Conservation (phyloP, 495 filamentous ascomycete species). For the Aspergillus indologenus region DNA sequence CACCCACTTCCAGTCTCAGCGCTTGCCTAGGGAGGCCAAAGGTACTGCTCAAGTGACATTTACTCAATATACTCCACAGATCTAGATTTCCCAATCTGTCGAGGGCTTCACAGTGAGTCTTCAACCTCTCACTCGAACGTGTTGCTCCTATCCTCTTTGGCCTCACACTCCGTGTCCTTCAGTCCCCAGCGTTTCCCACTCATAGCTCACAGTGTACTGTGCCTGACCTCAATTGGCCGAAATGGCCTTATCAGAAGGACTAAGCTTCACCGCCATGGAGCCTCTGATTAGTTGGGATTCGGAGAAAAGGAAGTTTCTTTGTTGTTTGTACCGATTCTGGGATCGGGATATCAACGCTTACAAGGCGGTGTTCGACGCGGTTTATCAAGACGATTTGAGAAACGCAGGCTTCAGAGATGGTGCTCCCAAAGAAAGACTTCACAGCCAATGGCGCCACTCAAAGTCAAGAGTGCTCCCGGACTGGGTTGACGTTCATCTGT, state of each 20-base stretch:
- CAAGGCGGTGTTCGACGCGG: conserved; percentile 23
- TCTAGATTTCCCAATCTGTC: too few species aligned
- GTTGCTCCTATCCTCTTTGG: too few species aligned
- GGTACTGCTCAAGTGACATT: too few species aligned
- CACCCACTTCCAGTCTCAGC: too few species aligned
- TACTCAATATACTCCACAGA: too few species aligned
- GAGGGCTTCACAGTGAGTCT: too few species aligned
- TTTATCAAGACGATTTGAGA: conserved; percentile 19
- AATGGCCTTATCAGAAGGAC: background rate
- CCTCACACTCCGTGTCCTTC: too few species aligned
- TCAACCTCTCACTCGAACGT: too few species aligned
- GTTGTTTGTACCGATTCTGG: conserved; percentile 31
- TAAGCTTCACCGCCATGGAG: background rate
- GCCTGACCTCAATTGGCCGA: background rate
- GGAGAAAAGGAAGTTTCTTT: conserved; percentile 24
- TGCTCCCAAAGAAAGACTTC: conserved; percentile 8
- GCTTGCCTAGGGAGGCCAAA: too few species aligned
- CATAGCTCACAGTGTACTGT: background rate
- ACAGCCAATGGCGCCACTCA: conserved; percentile 28
- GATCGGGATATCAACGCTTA: conserved; percentile 3
- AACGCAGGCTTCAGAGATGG: conserved; percentile 20
- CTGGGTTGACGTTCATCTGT: conserved; percentile 28
- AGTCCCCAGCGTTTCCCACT: too few species aligned
- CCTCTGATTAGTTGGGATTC: conserved; percentile 21
- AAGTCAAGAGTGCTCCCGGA: conserved; percentile 9